A percentile compares a stretch with the other conserved stretches of the same genome.
These are phyloP conservation scores for Verticillium zaregamsianum DNA, from an alignment of 2,329 filamentous ascomycete genomes.

Conservation along the genomic window DNA sequence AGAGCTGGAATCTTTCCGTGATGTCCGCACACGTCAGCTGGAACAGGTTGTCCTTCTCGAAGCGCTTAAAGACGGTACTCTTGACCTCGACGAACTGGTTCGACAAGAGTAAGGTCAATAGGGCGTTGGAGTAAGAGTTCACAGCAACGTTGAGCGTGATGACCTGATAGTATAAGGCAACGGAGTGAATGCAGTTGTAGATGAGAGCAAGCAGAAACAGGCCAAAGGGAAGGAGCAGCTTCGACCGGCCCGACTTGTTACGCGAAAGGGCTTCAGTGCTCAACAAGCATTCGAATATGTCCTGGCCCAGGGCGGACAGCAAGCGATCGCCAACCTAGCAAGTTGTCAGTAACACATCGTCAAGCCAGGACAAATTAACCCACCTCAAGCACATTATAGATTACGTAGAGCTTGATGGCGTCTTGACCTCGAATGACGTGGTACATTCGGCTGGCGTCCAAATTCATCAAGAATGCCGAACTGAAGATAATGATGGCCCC, in stretches of 20 bases:
- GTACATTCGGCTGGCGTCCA: conserved; percentile 97
- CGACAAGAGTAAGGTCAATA: conserved; percentile 86
- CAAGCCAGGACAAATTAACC: conserved; percentile 6
- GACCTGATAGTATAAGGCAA: conserved; percentile 92
- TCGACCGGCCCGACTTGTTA: conserved; percentile 82
- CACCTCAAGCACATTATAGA: conserved; percentile 93
- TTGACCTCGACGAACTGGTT: conserved; percentile 99
- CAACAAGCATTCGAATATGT: conserved; percentile 93
- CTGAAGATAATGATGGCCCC: conserved; percentile 84
- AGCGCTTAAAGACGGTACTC: conserved; percentile 95
- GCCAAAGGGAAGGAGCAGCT: conserved; percentile 80
- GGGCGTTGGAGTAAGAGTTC: conserved; percentile 95
- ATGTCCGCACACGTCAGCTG: conserved; percentile 95
- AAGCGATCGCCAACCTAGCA: conserved; percentile 73
- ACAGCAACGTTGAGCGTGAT: conserved; percentile 97
- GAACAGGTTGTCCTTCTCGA: conserved; percentile 96
- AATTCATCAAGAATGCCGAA: conserved; percentile 78
- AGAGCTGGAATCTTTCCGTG: conserved; percentile 94
- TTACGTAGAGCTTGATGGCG: conserved; percentile 97
- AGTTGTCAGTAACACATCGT: conserved; percentile 1
- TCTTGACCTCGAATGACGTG: conserved; percentile 95
- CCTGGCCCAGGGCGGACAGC: conserved; percentile 87
- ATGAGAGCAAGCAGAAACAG: conserved; percentile 84
- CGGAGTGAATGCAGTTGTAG: conserved; percentile 85
- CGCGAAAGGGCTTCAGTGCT: conserved; percentile 89